These are phyloP conservation scores for Entomortierella chlamydospora DNA, from an alignment of 192 early-diverging fungal genomes.

Conservation along the genomic window DNA sequence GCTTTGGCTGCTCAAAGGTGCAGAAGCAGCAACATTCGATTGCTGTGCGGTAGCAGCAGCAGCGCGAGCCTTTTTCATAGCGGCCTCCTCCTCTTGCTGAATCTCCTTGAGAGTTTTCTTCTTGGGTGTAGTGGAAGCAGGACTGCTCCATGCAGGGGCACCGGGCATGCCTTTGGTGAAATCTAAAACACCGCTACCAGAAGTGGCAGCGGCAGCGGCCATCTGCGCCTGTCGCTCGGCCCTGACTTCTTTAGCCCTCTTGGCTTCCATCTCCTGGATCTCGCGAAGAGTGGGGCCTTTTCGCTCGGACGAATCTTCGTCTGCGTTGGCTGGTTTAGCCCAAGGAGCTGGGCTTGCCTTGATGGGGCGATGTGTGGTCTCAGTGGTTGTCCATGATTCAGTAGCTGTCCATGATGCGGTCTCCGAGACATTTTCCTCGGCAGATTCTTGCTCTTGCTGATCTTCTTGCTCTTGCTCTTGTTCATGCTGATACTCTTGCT, in stretches of 20 bases:
- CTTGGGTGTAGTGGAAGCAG: conserved; percentile 58
- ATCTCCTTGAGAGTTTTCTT: conserved; percentile 68
- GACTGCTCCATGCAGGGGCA: conserved; percentile 38
- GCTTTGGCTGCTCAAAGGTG: background rate
- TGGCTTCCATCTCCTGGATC: conserved; percentile 73
- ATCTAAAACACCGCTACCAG: conserved; percentile 12
- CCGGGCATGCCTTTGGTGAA: conserved; percentile 27
- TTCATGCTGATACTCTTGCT: background rate
- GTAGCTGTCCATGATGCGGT: background rate
- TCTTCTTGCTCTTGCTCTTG: conserved; percentile 1
- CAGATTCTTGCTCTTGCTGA: conserved; percentile 4
- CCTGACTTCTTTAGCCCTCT: conserved; percentile 50
- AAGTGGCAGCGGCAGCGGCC: conserved; percentile 22
- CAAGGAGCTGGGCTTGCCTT: conserved; percentile 50
- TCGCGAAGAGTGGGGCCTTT: conserved; percentile 66
- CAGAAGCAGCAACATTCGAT: background rate
- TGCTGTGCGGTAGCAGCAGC: conserved; percentile 42
- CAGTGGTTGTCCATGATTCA: background rate
- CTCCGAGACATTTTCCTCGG: conserved; percentile 13
- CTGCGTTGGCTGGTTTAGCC: conserved; percentile 39
- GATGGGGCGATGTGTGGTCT: conserved; percentile 19
- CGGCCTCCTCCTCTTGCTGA: conserved; percentile 66
- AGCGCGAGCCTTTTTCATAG: conserved; percentile 53
- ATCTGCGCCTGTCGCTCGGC: conserved; percentile 52
- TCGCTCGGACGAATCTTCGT: conserved; percentile 36